Base-by-base conservation (phyloP, 1,139 yeast genomes). In the Lodderomyces margitis region DNA sequence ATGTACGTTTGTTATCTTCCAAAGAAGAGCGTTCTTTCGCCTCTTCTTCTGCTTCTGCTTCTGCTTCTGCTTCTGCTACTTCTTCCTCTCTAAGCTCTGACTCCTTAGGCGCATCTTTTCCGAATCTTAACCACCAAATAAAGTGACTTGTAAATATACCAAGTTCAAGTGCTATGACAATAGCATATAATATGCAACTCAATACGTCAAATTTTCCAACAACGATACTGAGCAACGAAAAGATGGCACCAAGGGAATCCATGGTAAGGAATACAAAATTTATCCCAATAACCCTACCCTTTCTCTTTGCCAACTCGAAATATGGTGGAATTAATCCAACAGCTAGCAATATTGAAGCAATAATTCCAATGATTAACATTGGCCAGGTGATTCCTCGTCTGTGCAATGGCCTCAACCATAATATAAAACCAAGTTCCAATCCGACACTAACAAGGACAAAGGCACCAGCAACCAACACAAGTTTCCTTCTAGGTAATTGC, bases 301-400 rank as follows among this genome's bases (percentile, higher is more conserved):
- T 62, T 47, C 96, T 74, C 57, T 87, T 87, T 28, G 80, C 78
- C 28, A 91, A 67, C 58, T 91, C 98, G 54, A 81, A 81, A 60
- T 89, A 91, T 4, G 97, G 97, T 0, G 97, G 97, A 2, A 91
- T 55, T 36, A 91, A 69, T 0, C 98, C 98, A 2, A 78, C 54
- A 0, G 87, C 95, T 21, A 91, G 67, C 20, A 87, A 59, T 0
- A 89, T 70, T 0, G 95, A 80, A 0, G 97, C 96, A 32, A 87
- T 49, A 12, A 87, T 75, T 14, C 97, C 98, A 46, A 87, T 74
- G 35, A 89, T 71, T 28, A 87, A 61, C 55, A 81, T 74, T 6
- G 97, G 96, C 94, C 96, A 89, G 24, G 67, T 64, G 6, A 66
- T 72, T 0, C 80, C 82, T n/a, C 62, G 47, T 68, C 87, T 48